Evolutionary conservation across 768 basidiomycete species (phyloP).

Genomic region (Tulasnella sp.): DNA sequence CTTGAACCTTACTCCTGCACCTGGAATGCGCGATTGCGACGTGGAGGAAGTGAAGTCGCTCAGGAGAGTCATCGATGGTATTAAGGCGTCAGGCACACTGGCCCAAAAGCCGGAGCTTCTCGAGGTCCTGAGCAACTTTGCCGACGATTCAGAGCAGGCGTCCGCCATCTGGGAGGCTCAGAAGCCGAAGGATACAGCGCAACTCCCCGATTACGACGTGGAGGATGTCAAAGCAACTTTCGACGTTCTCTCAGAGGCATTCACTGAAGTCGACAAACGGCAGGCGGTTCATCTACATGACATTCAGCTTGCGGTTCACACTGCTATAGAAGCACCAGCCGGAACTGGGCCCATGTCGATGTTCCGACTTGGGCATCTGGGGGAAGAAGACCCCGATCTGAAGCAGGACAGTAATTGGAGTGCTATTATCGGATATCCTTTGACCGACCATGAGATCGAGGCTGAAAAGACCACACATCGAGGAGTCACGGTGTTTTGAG

Average conservation of each 20-base stretch:
- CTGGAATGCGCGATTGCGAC: background rate
- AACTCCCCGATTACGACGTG: background rate
- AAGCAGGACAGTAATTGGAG: too few species aligned
- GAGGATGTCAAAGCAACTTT: background rate
- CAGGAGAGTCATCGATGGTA: background rate
- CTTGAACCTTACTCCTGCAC: background rate
- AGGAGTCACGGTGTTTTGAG: too few species aligned
- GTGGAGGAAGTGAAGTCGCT: background rate
- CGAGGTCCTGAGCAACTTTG: conserved; percentile 4
- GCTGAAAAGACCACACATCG: background rate
- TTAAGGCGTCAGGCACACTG: background rate
- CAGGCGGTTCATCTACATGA: conserved; percentile 3
- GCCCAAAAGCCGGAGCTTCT: conserved; percentile 6
- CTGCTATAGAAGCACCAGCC: background rate
- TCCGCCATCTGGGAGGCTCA: background rate
- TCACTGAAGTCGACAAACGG: conserved; percentile 10
- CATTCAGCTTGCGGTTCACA: conserved; percentile 1
- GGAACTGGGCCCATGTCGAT: too few species aligned
- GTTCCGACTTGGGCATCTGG: too few species aligned
- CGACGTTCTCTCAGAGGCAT: conserved; percentile 2
- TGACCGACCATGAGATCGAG: too few species aligned
- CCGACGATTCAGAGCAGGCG: background rate
- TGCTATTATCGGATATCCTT: too few species aligned
- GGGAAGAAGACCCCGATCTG: too few species aligned
- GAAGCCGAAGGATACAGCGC: background rate